phyloP scores from a whole-genome alignment of 2,329 filamentous ascomycete species.

The Colletotrichum salicis region DNA sequence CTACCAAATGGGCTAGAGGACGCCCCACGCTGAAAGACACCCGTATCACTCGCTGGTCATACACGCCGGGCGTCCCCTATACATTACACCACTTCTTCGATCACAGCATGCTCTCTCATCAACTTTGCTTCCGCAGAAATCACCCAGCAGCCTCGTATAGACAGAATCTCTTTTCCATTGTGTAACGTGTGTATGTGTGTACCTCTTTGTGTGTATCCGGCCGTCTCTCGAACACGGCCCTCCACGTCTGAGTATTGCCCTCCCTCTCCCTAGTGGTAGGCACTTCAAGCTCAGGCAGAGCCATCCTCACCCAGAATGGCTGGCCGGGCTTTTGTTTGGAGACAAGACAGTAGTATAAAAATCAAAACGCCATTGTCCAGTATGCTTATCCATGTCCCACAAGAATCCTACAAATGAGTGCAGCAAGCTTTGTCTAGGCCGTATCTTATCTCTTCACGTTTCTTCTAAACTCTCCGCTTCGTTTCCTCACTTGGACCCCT shows the following conservation, averaged over 20 bases:
- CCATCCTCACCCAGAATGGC: not conserved
- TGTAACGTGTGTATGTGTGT: not conserved
- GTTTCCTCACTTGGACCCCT: slow-evolving; percentile 48
- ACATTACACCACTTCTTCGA: too few species aligned
- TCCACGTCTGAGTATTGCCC: not conserved
- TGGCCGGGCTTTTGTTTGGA: not conserved
- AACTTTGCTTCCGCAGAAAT: slow-evolving; percentile 11
- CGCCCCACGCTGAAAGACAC: too few species aligned
- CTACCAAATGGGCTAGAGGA: too few species aligned
- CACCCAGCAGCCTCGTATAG: slow-evolving; percentile 11
- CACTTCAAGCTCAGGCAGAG: not conserved
- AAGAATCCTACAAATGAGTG: slow-evolving; percentile 1
- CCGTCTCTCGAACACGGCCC: not conserved
- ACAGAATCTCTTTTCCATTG: slow-evolving; percentile 3
- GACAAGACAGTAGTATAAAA: not conserved
- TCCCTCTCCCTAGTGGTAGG: not conserved
- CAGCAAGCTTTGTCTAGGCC: not conserved
- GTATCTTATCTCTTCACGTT: not conserved
- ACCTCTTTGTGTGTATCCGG: not conserved
- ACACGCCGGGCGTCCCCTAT: too few species aligned
- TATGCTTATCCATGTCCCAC: slow-evolving; percentile 20
- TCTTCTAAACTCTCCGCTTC: not conserved
- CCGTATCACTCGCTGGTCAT: too few species aligned
- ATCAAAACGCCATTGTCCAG: slow-evolving; percentile 30
- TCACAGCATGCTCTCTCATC: not conserved